Evolutionary conservation across 2,329 filamentous ascomycete genomes (phyloP), one percentile per base, ranked within the genome.

Genomic region (Pezizomycotina sp.): DNA sequence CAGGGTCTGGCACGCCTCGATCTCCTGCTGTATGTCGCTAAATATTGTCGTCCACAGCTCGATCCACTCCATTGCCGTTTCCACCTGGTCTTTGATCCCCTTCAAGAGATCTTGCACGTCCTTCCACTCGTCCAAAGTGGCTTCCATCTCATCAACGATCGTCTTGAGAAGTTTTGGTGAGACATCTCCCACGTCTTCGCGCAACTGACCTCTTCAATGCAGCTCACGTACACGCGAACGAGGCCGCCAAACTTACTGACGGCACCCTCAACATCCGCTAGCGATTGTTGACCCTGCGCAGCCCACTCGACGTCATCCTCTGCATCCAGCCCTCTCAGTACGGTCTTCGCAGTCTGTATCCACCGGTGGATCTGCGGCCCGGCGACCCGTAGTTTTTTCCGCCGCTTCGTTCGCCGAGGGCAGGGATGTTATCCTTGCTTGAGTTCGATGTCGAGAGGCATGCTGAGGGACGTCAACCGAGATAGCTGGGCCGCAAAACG

Each of bases 261-360:
- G 14, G 86, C 72, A 47, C 62, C 69, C 51, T 77, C 73, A 15
- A 77, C 74, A 48, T 77, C 74, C 32, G 74, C 74, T 22, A 86
- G 63, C 2, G 80, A 80, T 56, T 86, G 79, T 43, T 77, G 66
- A 2, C 89, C 89, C 34, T 82, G 89, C 2, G 84, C 86, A 2
- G 89, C 84, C 89, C 89, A 98, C 57, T 95, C 86, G 10, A 95
- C 83, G 54, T 98, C 89, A 56, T 95, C 89, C 46, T 95, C 86
- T 34, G 84, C 83, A 55, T 95, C 83, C 26, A 98, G 63, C 4
- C 84, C 84, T 36, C 71, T 70, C 34, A 98, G 73, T 20, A 95
- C 84, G 51, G 92, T 82, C 0, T 77, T 77, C 0, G 86, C 86
- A 56, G 93, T 93, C 46, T 70, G 69, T 53, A 93, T 92, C 89